Evolutionary conservation across 2,329 filamentous ascomycete species (phyloP).

Genomic region (Pyricularia sp.): DNA sequence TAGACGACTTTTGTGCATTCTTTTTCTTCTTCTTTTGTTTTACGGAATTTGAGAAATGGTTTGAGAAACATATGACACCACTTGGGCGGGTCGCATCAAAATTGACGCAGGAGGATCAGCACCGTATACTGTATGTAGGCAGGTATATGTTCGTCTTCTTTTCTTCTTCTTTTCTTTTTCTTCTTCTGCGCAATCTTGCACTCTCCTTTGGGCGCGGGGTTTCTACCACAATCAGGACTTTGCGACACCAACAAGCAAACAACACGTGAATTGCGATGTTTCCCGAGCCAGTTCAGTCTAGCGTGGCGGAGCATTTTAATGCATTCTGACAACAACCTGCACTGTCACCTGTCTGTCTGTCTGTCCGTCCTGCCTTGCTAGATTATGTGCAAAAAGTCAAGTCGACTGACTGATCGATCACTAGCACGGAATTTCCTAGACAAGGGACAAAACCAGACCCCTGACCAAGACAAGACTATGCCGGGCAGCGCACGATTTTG

Average conservation of each 20-base stretch:
- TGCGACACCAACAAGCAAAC: not conserved
- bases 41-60: not conserved
- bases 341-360: not conserved
- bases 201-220: not conserved
- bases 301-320: not conserved
- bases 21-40: not conserved
- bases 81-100: not conserved
- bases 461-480: not conserved
- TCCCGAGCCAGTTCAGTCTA: not conserved
- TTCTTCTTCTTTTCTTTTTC: too few species aligned
- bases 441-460: not conserved
- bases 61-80: not conserved
- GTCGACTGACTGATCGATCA: not conserved
- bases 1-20: not conserved
- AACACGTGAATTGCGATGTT: not conserved
- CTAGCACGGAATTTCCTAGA: not conserved
- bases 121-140: not conserved
- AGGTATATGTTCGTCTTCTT: not conserved
- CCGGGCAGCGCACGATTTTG: not conserved
- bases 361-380: not conserved
- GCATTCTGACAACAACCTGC: not conserved
- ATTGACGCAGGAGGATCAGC: not conserved
- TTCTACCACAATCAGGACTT: not conserved
- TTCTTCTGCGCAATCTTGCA: not conserved
- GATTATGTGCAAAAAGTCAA: not conserved